Evolutionary conservation across 1,139 yeast species (phyloP).

Genomic region (Saccharomyces hybrid): DNA sequence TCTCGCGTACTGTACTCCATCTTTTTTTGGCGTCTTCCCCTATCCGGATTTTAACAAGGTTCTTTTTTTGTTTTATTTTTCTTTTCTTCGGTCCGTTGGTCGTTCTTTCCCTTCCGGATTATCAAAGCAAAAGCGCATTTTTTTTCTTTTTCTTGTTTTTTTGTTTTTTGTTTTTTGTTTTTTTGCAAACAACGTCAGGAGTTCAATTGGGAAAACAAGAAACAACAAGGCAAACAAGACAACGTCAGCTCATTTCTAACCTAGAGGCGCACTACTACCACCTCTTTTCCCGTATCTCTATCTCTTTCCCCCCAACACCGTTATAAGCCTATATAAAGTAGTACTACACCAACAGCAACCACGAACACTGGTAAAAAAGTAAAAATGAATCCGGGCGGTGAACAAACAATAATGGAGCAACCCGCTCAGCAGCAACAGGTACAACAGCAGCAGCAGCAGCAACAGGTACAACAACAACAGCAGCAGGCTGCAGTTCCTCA

Average conservation of each 20-base stretch:
- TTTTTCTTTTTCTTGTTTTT: background rate
- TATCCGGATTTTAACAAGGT: background rate
- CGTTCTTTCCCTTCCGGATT: slow-evolving; percentile 1
- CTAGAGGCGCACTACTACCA: background rate
- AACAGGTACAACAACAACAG: slow-evolving; percentile 36
- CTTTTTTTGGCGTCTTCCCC: slow-evolving; percentile 1
- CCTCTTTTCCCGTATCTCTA: background rate
- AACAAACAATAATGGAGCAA: slow-evolving; percentile 1
- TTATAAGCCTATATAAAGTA: background rate
- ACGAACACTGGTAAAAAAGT: background rate
- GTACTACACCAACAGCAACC: background rate
- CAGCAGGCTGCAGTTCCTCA: slow-evolving; percentile 49
- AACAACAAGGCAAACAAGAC: background rate
- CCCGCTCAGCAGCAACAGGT: slow-evolving; percentile 9
- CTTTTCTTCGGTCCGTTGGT: background rate
- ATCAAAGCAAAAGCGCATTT: slow-evolving; percentile 1
- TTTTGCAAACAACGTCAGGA: background rate
- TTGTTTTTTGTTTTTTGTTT: background rate
- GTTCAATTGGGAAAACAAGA: background rate
- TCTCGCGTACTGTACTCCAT: slow-evolving; percentile 1
- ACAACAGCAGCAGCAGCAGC: slow-evolving; percentile 9
- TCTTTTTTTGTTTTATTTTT: background rate
- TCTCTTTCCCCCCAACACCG: background rate
- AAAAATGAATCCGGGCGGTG: slow-evolving; percentile 1
- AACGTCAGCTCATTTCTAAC: background rate